Percentiles rank a stretch among this genome's conserved stretches.
These are phyloP conservation scores for Penicillium freii DNA, from an alignment of 2,329 filamentous ascomycete genomes.

Conservation along the genomic window DNA sequence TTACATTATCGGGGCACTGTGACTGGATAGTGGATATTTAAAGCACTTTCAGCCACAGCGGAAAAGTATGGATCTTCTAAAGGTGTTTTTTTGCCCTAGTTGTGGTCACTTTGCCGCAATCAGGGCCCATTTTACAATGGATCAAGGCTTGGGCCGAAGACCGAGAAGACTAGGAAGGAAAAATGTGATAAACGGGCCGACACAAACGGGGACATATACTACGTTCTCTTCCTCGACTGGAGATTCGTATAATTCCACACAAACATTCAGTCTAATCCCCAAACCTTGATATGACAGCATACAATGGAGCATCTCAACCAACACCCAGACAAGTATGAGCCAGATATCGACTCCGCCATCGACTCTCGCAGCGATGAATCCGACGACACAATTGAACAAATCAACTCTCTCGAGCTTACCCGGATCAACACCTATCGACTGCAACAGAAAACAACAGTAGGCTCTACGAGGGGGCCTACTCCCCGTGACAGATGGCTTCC, in stretches of 20 bases:
- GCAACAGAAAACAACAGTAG: conserved; percentile 10
- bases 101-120: conserved; percentile 1
- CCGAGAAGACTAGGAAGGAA: neutral
- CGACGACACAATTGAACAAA: conserved; percentile 9
- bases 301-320: neutral
- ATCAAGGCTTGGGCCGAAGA: conserved; percentile 1
- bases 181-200: conserved; percentile 2
- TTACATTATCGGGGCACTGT: neutral
- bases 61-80: conserved; percentile 15
- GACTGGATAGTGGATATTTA: conserved; percentile 5
- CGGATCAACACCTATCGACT: conserved; percentile 11
- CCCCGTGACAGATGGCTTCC: conserved; percentile 23
- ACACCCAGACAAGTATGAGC: conserved; percentile 4
- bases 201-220: conserved; percentile 3
- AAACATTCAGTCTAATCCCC: neutral
- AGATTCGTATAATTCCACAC: neutral
- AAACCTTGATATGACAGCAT: neutral
- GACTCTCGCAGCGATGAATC: conserved; percentile 10
- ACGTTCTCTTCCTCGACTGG: neutral
- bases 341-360: neutral
- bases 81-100: neutral
- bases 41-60: conserved; percentile 10
- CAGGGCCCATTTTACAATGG: conserved; percentile 6
- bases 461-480: conserved; percentile 7
- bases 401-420: conserved; percentile 8